Percentiles rank a stretch among this genome's conserved stretches.
phyloP scores from a whole-genome alignment of 441 rosid genomes.

The Francoa sonchifolia region DNA sequence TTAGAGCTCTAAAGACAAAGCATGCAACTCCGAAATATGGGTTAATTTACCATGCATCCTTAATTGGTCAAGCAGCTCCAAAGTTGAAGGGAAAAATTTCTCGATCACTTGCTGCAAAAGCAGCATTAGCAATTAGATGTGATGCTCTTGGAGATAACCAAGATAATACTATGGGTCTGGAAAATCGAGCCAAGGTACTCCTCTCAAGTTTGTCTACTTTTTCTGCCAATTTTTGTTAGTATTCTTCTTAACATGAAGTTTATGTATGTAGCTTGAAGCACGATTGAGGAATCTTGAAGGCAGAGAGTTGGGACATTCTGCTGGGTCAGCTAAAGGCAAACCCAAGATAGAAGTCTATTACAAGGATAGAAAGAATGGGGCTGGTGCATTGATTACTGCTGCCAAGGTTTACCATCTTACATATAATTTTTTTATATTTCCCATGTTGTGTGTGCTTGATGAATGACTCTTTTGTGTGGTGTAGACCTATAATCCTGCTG shows the following conservation, averaged over 20 bases:
- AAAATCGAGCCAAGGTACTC: slow-evolving; percentile 63
- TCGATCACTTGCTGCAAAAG: slow-evolving; percentile 76
- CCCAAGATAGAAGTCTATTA: slow-evolving; percentile 79
- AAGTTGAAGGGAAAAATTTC: slow-evolving; percentile 82
- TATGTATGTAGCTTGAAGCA: slow-evolving; percentile 61
- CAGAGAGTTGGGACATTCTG: slow-evolving; percentile 53
- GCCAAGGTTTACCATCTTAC: slow-evolving; percentile 41
- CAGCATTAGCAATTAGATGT: slow-evolving; percentile 58
- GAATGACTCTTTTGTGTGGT: slow-evolving; percentile 6
- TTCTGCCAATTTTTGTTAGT: neutral
- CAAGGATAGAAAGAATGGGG: slow-evolving; percentile 61
- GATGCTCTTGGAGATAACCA: slow-evolving; percentile 81
- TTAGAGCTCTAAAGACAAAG: slow-evolving; percentile 85
- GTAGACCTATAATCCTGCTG: slow-evolving; percentile 69
- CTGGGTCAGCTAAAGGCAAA: slow-evolving; percentile 84
- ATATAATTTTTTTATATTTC: neutral
- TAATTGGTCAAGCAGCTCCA: slow-evolving; percentile 82
- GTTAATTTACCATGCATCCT: slow-evolving; percentile 76
- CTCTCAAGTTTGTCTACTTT: neutral
- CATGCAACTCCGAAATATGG: slow-evolving; percentile 90
- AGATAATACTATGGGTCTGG: slow-evolving; percentile 69
- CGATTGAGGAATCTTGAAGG: slow-evolving; percentile 76
- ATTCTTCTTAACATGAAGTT: slow-evolving; percentile 1
- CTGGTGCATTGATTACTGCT: slow-evolving; percentile 56
- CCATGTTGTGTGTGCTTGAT: neutral